phyloP scores from a whole-genome alignment of 164 flowering plant genomes.

The Chloranthus sessilifolius region DNA sequence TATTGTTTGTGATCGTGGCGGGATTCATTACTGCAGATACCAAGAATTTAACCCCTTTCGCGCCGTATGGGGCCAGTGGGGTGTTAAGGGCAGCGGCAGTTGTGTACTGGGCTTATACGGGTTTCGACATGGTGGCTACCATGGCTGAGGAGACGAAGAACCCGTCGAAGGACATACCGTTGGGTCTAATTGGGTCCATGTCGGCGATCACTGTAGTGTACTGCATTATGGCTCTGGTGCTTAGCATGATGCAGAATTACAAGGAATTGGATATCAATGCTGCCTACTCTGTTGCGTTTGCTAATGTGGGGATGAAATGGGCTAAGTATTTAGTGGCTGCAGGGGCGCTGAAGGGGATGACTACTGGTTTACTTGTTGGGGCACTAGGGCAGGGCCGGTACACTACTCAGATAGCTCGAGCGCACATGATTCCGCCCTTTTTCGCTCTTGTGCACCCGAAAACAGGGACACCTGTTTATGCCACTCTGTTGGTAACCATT shows the following conservation, averaged over 20 bases:
- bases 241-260: constrained; percentile 58
- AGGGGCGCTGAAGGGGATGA: constrained; percentile 82
- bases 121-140: constrained; percentile 80
- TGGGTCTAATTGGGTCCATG: constrained; percentile 76
- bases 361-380: constrained; percentile 65
- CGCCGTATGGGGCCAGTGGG: constrained; percentile 27
- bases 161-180: constrained; percentile 67
- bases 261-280: constrained; percentile 63
- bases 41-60: constrained; percentile 17
- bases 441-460: constrained; percentile 77
- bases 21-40: constrained; percentile 31
- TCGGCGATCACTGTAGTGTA: constrained; percentile 57
- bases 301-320: constrained; percentile 73
- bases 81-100: constrained; percentile 34
- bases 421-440: constrained; percentile 85
- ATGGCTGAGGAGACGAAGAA: constrained; percentile 80
- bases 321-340: constrained; percentile 65
- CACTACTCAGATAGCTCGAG: constrained; percentile 76
- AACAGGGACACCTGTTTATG: constrained; percentile 71
- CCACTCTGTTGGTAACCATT: constrained; percentile 45
- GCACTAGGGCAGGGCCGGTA: constrained; percentile 77
- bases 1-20: constrained; percentile 27
- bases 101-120: constrained; percentile 36
- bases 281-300: constrained; percentile 62
- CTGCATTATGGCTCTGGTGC: constrained; percentile 68